phyloP scores from a whole-genome alignment of 2,329 filamentous ascomycete genomes.

The Paracoccidioides lutzii region DNA sequence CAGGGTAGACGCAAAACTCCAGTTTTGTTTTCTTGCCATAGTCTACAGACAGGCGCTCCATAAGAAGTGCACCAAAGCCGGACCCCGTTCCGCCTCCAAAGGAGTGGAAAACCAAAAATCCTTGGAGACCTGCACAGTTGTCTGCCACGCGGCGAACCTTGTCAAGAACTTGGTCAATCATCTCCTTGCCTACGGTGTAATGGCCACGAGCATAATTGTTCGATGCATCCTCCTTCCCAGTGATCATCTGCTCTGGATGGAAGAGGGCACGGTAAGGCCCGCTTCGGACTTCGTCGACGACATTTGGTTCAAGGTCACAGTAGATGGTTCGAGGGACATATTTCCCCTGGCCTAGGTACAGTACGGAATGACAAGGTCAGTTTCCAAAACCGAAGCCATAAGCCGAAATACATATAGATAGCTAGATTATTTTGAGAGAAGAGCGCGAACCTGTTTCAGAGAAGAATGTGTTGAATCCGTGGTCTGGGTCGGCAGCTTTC shows the following conservation, averaged over 20 bases:
- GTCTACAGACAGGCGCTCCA: conserved; percentile 97
- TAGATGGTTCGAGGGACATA: conserved; percentile 99
- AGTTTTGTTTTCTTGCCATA: conserved; percentile 99
- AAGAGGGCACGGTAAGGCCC: conserved; percentile 92
- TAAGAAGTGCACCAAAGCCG: conserved; percentile 92
- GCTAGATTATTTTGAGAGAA: conserved; percentile 1
- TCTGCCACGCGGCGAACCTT: conserved; percentile 96
- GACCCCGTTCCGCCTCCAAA: conserved; percentile 98
- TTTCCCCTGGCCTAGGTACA: conserved; percentile 72
- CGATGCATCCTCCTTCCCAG: conserved; percentile 98
- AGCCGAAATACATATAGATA: neutral
- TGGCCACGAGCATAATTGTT: conserved; percentile 99
- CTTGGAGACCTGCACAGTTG: conserved; percentile 94
- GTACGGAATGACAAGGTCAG: conserved; percentile 1
- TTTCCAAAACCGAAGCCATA: conserved; percentile 7
- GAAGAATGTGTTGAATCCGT: conserved; percentile 99
- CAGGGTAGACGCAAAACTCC: conserved; percentile 98
- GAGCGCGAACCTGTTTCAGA: conserved; percentile 78
- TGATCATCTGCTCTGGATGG: conserved; percentile 99
- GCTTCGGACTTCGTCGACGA: conserved; percentile 97
- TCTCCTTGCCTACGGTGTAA: conserved; percentile 99
- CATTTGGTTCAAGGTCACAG: conserved; percentile 98
- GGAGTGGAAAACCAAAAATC: conserved; percentile 99
- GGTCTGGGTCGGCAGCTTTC: conserved; percentile 82
- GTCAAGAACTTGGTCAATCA: conserved; percentile 95